Conservation (phyloP, 768 basidiomycete species). For the Tulasnella sp. region DNA sequence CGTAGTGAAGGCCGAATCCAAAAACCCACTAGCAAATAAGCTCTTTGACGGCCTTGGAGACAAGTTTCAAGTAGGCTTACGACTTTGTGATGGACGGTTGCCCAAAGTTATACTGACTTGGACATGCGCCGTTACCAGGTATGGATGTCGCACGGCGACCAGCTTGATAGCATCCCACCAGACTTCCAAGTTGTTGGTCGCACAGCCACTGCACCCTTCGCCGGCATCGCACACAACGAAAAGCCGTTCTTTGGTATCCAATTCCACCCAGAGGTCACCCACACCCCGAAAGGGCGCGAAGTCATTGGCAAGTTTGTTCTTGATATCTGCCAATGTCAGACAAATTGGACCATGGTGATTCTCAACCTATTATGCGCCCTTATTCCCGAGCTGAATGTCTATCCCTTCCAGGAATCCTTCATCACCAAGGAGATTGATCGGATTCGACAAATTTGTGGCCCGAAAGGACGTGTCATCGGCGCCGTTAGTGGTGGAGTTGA, state of each 20-base stretch:
- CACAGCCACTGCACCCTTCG: slow-evolving; percentile 80
- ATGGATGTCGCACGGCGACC: slow-evolving; percentile 99
- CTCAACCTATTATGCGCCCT: background rate
- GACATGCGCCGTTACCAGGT: slow-evolving; percentile 41
- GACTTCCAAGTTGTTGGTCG: slow-evolving; percentile 81
- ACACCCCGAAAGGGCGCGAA: slow-evolving; percentile 79
- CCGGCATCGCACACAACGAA: slow-evolving; percentile 81
- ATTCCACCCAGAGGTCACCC: slow-evolving; percentile 98
- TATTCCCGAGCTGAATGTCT: slow-evolving; percentile 3
- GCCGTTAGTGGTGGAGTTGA: slow-evolving; percentile 97
- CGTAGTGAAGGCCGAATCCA: slow-evolving; percentile 44
- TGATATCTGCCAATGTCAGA: slow-evolving; percentile 67
- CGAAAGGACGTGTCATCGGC: slow-evolving; percentile 91
- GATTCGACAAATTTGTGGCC: slow-evolving; percentile 89
- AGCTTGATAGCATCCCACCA: slow-evolving; percentile 67
- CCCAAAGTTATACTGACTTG: background rate
- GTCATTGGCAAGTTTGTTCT: slow-evolving; percentile 78
- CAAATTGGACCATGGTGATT: slow-evolving; percentile 87
- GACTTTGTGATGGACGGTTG: background rate
- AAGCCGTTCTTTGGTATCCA: slow-evolving; percentile 94
- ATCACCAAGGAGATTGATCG: slow-evolving; percentile 93
- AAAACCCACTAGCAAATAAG: slow-evolving; percentile 42
- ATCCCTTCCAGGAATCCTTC: slow-evolving; percentile 66
- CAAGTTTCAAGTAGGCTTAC: slow-evolving; percentile 61
- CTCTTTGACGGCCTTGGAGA: slow-evolving; percentile 82